phyloP scores from a whole-genome alignment of 2,329 filamentous ascomycete species.

The Shiraia bambusicola region DNA sequence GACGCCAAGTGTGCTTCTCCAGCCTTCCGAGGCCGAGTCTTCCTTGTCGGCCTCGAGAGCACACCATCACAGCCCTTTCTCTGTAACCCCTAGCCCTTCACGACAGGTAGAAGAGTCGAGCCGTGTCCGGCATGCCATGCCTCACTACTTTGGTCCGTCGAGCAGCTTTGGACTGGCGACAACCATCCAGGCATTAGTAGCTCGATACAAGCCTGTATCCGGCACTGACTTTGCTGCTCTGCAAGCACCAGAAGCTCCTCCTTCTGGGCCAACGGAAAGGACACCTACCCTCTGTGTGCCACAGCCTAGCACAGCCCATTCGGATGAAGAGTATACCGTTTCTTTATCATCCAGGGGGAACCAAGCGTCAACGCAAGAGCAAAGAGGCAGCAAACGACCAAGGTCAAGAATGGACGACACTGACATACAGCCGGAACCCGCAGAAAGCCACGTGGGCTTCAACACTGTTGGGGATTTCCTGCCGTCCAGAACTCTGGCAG shows the following conservation, averaged over 20 bases:
- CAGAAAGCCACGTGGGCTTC: constrained; percentile 1
- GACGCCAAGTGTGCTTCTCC: constrained; percentile 3
- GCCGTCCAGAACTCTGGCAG: constrained; percentile 41
- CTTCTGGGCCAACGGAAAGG: constrained; percentile 9
- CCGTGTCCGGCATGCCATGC: constrained; percentile 18
- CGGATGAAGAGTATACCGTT: constrained; percentile 22
- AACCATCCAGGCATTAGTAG: constrained; percentile 22
- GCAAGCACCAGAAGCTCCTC: constrained; percentile 4
- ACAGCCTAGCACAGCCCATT: constrained; percentile 17
- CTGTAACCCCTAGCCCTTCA: constrained; percentile 12
- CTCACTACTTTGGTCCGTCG: constrained; percentile 34
- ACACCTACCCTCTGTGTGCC: constrained; percentile 7
- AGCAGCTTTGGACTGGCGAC: constrained; percentile 28
- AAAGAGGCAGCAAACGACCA: constrained; percentile 19
- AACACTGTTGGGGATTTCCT: constrained; percentile 29
- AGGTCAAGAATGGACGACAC: constrained; percentile 18
- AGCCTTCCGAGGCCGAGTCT: constrained; percentile 10
- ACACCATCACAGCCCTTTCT: constrained; percentile 17
- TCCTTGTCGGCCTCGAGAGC: constrained; percentile 11
- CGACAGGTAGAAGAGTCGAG: constrained; percentile 19
- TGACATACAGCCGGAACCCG: constrained; percentile 11
- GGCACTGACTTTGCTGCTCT: constrained; percentile 10
- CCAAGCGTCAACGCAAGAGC: constrained; percentile 5
- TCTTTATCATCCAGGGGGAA: constrained; percentile 2
- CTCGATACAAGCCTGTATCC: constrained; percentile 22